Evolutionary conservation across 768 basidiomycete genomes (phyloP).

Genomic region (Leccinum aurantiacum): DNA sequence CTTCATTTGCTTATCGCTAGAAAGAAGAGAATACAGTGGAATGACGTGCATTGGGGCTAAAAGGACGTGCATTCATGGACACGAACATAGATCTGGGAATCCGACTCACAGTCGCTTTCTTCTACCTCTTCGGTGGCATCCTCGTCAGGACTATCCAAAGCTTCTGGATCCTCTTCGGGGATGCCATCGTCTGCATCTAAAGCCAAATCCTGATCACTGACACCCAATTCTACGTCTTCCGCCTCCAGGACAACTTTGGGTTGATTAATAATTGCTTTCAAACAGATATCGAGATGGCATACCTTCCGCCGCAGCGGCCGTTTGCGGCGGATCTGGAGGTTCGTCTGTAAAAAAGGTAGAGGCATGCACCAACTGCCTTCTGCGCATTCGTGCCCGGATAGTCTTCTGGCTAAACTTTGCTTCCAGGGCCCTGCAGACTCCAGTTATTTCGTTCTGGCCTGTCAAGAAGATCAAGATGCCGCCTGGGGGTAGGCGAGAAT

Average conservation of each 20-base stretch:
- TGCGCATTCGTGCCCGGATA: slow-evolving; percentile 51
- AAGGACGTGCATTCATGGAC: background rate
- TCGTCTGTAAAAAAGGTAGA: slow-evolving; percentile 31
- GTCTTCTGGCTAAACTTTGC: slow-evolving; percentile 70
- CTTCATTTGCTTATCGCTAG: slow-evolving; percentile 92
- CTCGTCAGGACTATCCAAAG: slow-evolving; percentile 73
- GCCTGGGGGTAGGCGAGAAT: slow-evolving; percentile 86
- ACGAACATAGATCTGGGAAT: slow-evolving; percentile 7
- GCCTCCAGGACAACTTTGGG: slow-evolving; percentile 68
- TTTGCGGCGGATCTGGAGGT: slow-evolving; percentile 14
- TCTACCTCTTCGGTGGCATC: slow-evolving; percentile 54
- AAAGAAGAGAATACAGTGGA: slow-evolving; percentile 88
- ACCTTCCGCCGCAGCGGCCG: slow-evolving; percentile 23
- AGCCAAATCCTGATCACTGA: slow-evolving; percentile 48
- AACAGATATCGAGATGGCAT: background rate
- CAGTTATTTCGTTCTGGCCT: slow-evolving; percentile 92
- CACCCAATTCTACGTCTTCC: slow-evolving; percentile 77
- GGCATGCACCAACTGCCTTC: slow-evolving; percentile 25
- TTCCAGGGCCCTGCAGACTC: slow-evolving; percentile 80
- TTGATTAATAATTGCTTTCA: slow-evolving; percentile 1
- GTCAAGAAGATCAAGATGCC: slow-evolving; percentile 94
- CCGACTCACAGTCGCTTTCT: slow-evolving; percentile 60
- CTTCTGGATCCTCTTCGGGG: slow-evolving; percentile 69
- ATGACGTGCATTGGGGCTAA: slow-evolving; percentile 92
- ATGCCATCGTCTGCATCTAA: slow-evolving; percentile 65